Percentiles rank a stretch among this genome's conserved stretches.
These are phyloP conservation scores for Pittosporum tobira DNA, from an alignment of 129 eudicot species.

Conservation along the genomic window DNA sequence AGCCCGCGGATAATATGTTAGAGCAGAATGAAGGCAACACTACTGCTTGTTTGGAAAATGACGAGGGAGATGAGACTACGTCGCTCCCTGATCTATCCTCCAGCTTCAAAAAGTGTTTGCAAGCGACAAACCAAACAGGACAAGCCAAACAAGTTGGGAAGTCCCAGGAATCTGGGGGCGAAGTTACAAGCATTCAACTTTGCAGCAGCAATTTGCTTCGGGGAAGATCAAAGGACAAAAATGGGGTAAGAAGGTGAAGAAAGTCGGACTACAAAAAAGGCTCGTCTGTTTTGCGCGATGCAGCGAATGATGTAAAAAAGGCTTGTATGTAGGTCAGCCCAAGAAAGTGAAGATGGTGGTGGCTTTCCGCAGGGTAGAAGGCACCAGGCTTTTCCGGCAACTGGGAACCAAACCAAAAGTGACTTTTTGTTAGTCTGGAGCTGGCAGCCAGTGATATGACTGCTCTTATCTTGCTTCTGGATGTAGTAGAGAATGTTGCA, in stretches of 20 bases:
- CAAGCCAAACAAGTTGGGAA: constrained; percentile 16
- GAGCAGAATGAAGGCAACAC: constrained; percentile 2
- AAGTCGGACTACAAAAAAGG: constrained; percentile 21
- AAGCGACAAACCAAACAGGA: constrained; percentile 27
- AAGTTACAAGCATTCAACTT: constrained; percentile 69
- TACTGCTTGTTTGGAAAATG: constrained; percentile 1
- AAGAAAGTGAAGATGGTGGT: constrained; percentile 27
- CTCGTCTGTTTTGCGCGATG: no score
- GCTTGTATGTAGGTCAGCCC: constrained; percentile 11
- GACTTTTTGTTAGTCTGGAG: constrained; percentile 45
- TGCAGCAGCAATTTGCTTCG: constrained; percentile 65
- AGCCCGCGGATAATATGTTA: background rate
- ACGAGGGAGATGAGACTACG: constrained; percentile 36
- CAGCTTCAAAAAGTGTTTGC: constrained; percentile 59
- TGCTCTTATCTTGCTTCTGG: background rate
- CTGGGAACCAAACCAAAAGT: constrained; percentile 88
- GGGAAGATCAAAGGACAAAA: constrained; percentile 18
- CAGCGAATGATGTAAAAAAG: constrained; percentile 18
- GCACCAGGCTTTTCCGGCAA: constrained; percentile 88
- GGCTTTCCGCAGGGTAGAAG: constrained; percentile 63
- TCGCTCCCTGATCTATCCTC: constrained; percentile 73
- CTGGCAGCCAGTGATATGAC: background rate
- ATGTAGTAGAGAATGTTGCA: background rate
- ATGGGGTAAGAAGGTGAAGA: constrained; percentile 11
- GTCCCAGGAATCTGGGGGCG: background rate